phyloP scores from a whole-genome alignment of 768 basidiomycete genomes.

The Lyophyllum atratum region DNA sequence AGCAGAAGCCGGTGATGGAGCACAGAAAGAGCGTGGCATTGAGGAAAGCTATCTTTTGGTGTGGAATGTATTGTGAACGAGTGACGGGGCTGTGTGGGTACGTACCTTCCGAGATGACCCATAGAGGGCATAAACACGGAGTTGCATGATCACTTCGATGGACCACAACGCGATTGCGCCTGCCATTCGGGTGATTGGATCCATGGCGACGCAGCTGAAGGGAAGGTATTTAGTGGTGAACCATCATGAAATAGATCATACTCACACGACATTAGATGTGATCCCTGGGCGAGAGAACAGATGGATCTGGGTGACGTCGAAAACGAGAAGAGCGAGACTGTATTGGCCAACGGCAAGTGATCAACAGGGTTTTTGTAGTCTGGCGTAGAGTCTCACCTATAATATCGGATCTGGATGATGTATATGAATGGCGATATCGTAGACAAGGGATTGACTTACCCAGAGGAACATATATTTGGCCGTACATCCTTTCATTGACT shows the following conservation, averaged over 20 bases:
- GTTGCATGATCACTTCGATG: conserved; percentile 50
- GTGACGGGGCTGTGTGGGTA: not conserved
- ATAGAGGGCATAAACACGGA: conserved; percentile 46
- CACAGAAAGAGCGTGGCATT: conserved; percentile 39
- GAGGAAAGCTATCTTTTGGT: conserved; percentile 35
- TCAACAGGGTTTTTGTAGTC: not conserved
- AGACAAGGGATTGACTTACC: conserved; percentile 23
- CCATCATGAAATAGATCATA: not conserved
- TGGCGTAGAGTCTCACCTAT: conserved; percentile 16
- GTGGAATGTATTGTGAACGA: not conserved
- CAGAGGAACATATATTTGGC: conserved; percentile 44
- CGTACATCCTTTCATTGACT: conserved; percentile 36
- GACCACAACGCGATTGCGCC: conserved; percentile 50
- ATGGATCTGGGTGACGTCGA: conserved; percentile 49
- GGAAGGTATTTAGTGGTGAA: not conserved
- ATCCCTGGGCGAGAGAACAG: conserved; percentile 40
- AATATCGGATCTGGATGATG: conserved; percentile 44
- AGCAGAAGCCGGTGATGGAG: conserved; percentile 43
- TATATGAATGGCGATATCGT: not conserved
- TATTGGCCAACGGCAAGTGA: not conserved
- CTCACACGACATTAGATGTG: conserved; percentile 36
- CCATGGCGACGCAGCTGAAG: conserved; percentile 44
- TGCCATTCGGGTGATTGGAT: conserved; percentile 41
- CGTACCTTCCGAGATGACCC: conserved; percentile 39
- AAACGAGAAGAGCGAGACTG: conserved; percentile 41